Percentiles rank a stretch among this genome's conserved stretches.
Conservation (phyloP, 371 early-diverging fungal genomes). For the Syncephalastrum racemosum region DNA sequence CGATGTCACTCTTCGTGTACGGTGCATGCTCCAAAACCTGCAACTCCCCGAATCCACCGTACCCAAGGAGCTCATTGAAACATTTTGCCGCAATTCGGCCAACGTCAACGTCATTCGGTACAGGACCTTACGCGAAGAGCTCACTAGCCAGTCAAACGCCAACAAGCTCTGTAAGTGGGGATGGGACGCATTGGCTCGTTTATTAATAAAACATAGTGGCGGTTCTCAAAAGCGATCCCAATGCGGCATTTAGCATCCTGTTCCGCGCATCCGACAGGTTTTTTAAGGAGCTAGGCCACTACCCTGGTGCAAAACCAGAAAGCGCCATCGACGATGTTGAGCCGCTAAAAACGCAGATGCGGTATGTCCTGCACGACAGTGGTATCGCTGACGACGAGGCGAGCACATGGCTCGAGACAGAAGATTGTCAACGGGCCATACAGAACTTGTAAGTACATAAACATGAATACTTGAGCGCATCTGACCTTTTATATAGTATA, state of each 20-base stretch:
- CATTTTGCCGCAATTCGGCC: slow-evolving; percentile 84
- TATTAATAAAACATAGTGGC: slow-evolving; percentile 30
- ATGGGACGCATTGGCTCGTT: not conserved
- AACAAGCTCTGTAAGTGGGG: slow-evolving; percentile 48
- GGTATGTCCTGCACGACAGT: slow-evolving; percentile 11
- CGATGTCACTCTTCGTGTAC: slow-evolving; percentile 55
- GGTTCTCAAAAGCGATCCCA: slow-evolving; percentile 57
- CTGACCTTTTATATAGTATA: slow-evolving; percentile 46
- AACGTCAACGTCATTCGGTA: slow-evolving; percentile 68
- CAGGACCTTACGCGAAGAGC: slow-evolving; percentile 58
- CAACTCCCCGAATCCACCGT: slow-evolving; percentile 55
- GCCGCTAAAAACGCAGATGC: slow-evolving; percentile 17
- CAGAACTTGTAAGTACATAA: slow-evolving; percentile 32
- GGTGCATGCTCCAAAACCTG: slow-evolving; percentile 45
- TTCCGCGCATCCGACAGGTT: slow-evolving; percentile 79
- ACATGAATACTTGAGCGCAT: not conserved
- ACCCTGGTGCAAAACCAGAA: slow-evolving; percentile 41
- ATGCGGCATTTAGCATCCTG: slow-evolving; percentile 65
- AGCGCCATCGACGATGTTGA: slow-evolving; percentile 38
- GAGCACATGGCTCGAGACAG: not conserved
- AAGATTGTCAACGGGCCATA: slow-evolving; percentile 7
- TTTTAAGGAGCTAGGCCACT: slow-evolving; percentile 48
- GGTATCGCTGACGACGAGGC: slow-evolving; percentile 8
- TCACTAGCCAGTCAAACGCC: slow-evolving; percentile 36
- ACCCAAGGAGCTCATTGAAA: slow-evolving; percentile 67